Evolutionary conservation across 2,329 filamentous ascomycete genomes (phyloP), one percentile per base, ranked within the genome.

Genomic region (Pseudogymnoascus sp.): DNA sequence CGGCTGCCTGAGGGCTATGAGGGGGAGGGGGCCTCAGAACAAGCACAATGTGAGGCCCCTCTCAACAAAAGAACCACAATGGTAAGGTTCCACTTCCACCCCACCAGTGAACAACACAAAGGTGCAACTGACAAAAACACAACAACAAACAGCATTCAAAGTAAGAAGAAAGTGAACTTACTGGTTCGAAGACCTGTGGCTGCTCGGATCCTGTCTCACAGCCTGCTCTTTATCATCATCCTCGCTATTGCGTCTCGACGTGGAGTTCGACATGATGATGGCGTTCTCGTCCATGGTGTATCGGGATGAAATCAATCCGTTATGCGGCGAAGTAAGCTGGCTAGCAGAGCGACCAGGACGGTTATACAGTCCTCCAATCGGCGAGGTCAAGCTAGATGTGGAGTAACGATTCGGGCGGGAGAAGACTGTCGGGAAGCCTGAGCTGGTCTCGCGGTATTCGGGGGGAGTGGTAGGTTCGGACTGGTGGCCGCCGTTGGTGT

Each of bases 401-500:
- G 93, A 96, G 78, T 96, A 93, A 66, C 93, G 86, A 74, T 93
- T 93, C 46, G 91, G 90, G 43, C 91, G 86, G 63, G 91, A 91
- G 73, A 95, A 90, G 68, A 89, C 86, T 71, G 86, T 87, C 63
- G 89, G 87, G 71, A 96, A 93, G 46, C 88, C 88, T 66, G 85
- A 80, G 64, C 75, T 75, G 11, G 78, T 86, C 68, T 96, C 91
- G 69, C 87, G 88, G 75, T 95, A 93, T 75, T 97, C 95, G 34
- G 95, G 95, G 21, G 95, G 95, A 21, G 95, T 99, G 1, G 95
- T 97, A 14, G 95, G 95, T 77, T 97, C 93, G 69, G 91, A 96
- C 73, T 96, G 90, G 71, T 93, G 89, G 62, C 90, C 90, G 40
- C 63, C 63, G 60, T 61, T 67, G 53, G 25, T 56, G 66, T 81